Evolutionary conservation across 495 filamentous ascomycete genomes (phyloP).

Genomic region (Trichoderma asperelloides): DNA sequence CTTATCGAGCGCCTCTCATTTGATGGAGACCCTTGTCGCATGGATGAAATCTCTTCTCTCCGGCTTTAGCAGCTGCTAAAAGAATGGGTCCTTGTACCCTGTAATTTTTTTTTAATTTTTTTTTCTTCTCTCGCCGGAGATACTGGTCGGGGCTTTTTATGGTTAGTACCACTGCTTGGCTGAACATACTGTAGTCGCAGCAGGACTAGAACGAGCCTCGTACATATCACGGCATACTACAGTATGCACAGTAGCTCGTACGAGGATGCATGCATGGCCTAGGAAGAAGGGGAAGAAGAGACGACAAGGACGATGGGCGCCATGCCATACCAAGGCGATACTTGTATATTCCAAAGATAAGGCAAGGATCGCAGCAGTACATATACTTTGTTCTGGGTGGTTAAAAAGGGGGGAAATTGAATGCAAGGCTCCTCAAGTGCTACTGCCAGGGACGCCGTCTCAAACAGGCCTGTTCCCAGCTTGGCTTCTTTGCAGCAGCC

Average conservation of each 20-base stretch:
- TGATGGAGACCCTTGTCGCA: background rate
- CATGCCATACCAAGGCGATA: too few relatives aligned
- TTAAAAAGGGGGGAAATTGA: background rate
- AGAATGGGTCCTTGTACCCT: background rate
- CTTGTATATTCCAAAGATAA: too few relatives aligned
- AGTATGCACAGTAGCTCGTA: too few relatives aligned
- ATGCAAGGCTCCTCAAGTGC: background rate
- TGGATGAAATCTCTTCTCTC: constrained; percentile 3
- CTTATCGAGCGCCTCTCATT: constrained; percentile 1
- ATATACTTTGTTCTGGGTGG: background rate
- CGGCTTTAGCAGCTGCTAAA: constrained; percentile 5
- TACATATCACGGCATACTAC: background rate
- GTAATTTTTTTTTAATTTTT: background rate
- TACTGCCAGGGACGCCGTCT: background rate
- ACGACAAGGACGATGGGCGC: background rate
- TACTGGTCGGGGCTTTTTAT: background rate
- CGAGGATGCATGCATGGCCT: background rate
- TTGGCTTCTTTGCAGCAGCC: background rate
- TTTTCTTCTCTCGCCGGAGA: background rate
- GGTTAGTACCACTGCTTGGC: background rate
- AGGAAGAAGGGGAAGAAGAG: background rate
- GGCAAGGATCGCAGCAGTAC: too few relatives aligned
- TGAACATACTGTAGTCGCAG: background rate
- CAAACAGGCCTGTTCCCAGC: background rate
- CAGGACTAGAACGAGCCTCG: background rate